Evolutionary conservation across 73 alveolate species (phyloP), one percentile per base, ranked within the genome.

Genomic region (Paramecium biaurelia): DNA sequence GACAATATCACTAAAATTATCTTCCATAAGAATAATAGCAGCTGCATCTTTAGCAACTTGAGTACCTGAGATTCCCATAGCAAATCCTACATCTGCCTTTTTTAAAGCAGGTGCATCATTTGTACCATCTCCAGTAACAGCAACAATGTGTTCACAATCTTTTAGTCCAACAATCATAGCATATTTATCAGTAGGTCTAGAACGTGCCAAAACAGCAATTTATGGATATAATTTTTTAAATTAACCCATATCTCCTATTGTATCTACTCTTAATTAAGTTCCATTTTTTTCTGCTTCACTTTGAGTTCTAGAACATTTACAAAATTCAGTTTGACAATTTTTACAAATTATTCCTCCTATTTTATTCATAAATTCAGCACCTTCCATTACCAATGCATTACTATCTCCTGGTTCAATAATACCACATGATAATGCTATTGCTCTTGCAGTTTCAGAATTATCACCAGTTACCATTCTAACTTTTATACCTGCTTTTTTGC

Each of bases 31-130:
- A 72, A 98, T 97, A 84, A 98, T 98, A 85, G 98, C 99, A 41
- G 99, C 95, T 32, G 99, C 99, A 79, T 98, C 99, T 85, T 98
- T 98, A 15, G 99, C 99, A 32, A 98, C 98, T 95, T 97, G 98
- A 23, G 99, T 98, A 18, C 99, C 99, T 53, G 99, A 96, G 15
- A 87, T 94, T 56, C 97, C 97, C 99, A 95, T 97, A 7, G 99
- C 95, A 85, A 97, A 96, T 49, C 99, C 99, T 30, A 97, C 98
- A 92, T 96, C 97, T n/a, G 98, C 97, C 41, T 89, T 88, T 57
- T 85, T 92, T 41, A 96, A 76, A 1, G 98, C 99, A 15, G 97
- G 97, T 35, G 97, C 96, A 89, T 89, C 94, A 96, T 95, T 96
- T 6, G 99, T 96, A n/a, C 99, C 98, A 92, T 95, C 99, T 1